Evolutionary conservation across 2,329 filamentous ascomycete species (phyloP).

Genomic region (Sporothrix variecibatus): DNA sequence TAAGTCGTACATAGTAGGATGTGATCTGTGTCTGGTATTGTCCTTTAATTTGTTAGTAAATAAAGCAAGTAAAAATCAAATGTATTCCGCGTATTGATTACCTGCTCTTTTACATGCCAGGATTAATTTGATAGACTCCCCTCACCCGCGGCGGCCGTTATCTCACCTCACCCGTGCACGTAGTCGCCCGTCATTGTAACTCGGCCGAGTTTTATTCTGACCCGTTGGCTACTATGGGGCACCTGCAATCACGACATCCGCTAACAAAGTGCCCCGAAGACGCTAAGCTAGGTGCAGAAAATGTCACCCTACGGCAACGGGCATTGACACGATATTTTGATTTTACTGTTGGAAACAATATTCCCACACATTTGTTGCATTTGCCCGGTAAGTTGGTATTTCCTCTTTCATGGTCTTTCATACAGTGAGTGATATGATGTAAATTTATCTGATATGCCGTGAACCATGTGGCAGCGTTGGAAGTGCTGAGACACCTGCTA

Average conservation of each 20-base stretch:
- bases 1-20: not conserved
- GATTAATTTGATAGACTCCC: not conserved
- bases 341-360: not conserved
- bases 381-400: no score
- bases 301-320: not conserved
- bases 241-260: constrained; percentile 13
- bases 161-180: not conserved
- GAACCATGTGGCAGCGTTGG: not conserved
- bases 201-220: not conserved
- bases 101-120: not conserved
- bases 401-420: no score
- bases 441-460: not conserved
- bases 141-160: not conserved
- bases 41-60: not conserved
- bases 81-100: not conserved
- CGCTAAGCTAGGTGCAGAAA: not conserved
- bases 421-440: no score
- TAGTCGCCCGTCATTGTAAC: not conserved
- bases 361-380: no score
- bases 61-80: not conserved
- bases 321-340: not conserved
- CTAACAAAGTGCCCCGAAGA: not conserved
- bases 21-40: not conserved
- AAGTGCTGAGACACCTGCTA: no score
- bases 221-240: not conserved